These are phyloP conservation scores for Fusarium decemcellulare DNA, from an alignment of 2,329 filamentous ascomycete species.

Conservation along the genomic window DNA sequence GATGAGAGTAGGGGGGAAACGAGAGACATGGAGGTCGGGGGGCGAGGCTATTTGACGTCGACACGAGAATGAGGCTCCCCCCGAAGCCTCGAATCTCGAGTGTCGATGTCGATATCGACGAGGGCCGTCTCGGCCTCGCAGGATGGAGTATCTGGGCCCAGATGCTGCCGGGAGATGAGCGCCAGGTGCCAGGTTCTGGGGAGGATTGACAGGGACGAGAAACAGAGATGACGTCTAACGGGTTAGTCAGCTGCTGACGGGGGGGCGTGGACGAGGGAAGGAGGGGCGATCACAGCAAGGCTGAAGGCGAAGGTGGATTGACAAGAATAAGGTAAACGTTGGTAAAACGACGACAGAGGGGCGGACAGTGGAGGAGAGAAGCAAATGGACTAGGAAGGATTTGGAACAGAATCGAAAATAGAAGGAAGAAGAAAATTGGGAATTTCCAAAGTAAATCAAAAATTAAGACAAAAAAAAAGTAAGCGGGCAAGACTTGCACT, in stretches of 20 bases:
- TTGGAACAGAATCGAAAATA: slow-evolving; percentile 12
- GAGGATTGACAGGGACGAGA: slow-evolving; percentile 38
- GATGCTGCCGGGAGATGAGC: slow-evolving; percentile 27
- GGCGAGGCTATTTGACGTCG: slow-evolving; percentile 36
- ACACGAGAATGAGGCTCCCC: slow-evolving; percentile 23
- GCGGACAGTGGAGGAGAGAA: slow-evolving; percentile 23
- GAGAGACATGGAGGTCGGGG: slow-evolving; percentile 29
- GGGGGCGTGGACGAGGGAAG: neutral
- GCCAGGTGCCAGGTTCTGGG: slow-evolving; percentile 25
- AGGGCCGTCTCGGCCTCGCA: slow-evolving; percentile 25
- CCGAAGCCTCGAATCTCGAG: slow-evolving; percentile 27
- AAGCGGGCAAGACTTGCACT: neutral
- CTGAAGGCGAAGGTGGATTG: slow-evolving; percentile 29
- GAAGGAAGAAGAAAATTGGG: slow-evolving; percentile 7
- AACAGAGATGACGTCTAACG: slow-evolving; percentile 36
- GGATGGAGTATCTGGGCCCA: slow-evolving; percentile 20
- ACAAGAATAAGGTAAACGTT: slow-evolving; percentile 36
- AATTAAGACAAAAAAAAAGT: slow-evolving; percentile 11
- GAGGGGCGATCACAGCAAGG: slow-evolving; percentile 15
- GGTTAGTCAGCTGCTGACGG: slow-evolving; percentile 46
- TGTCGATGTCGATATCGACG: slow-evolving; percentile 26
- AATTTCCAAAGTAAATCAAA: neutral
- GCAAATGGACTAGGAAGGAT: slow-evolving; percentile 21
- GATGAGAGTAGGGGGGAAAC: slow-evolving; percentile 12
- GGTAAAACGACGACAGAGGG: slow-evolving; percentile 5